phyloP scores from a whole-genome alignment of 352 stramenopile genomes.

The Proteromonas lacertae region DNA sequence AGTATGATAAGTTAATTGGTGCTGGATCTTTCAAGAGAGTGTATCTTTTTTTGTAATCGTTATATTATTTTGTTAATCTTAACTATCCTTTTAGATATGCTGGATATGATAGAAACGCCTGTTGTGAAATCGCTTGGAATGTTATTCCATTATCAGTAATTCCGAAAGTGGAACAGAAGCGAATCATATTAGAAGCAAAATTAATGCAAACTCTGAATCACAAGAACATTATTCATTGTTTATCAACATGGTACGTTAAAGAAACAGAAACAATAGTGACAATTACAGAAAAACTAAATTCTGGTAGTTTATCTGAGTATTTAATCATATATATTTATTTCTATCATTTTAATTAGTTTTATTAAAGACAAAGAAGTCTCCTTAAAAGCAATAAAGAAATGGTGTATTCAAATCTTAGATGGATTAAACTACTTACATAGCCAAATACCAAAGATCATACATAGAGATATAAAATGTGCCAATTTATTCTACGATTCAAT shows the following conservation, averaged over 20 bases:
- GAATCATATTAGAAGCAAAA: constrained; percentile 87
- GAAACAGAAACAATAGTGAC: constrained; percentile 92
- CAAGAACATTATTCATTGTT: constrained; percentile 97
- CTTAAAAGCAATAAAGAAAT: constrained; percentile 89
- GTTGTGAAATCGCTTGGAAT: constrained; percentile 96
- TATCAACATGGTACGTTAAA: constrained; percentile 82
- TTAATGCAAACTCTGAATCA: constrained; percentile 82
- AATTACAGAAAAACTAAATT: constrained; percentile 93
- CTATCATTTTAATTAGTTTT: neutral
- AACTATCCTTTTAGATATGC: constrained; percentile 55
- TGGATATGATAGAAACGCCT: constrained; percentile 85
- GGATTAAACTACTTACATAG: constrained; percentile 84
- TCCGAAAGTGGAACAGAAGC: constrained; percentile 52
- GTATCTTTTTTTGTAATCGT: constrained; percentile 8
- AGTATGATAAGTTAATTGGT: constrained; percentile 24
- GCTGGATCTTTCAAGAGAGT: constrained; percentile 28
- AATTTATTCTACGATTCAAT: constrained; percentile 93
- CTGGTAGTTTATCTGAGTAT: constrained; percentile 43
- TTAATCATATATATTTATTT: neutral
- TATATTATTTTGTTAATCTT: constrained; percentile 9
- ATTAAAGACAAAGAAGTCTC: constrained; percentile 83
- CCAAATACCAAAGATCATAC: constrained; percentile 89
- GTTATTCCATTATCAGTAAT: constrained; percentile 74
- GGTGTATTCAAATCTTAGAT: constrained; percentile 81
- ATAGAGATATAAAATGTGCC: constrained; percentile 81